A percentile compares a stretch with the other conserved stretches of the same genome.
Evolutionary conservation across 2,329 filamentous ascomycete genomes (phyloP).

Genomic region (Trematosphaeria pertusa): DNA sequence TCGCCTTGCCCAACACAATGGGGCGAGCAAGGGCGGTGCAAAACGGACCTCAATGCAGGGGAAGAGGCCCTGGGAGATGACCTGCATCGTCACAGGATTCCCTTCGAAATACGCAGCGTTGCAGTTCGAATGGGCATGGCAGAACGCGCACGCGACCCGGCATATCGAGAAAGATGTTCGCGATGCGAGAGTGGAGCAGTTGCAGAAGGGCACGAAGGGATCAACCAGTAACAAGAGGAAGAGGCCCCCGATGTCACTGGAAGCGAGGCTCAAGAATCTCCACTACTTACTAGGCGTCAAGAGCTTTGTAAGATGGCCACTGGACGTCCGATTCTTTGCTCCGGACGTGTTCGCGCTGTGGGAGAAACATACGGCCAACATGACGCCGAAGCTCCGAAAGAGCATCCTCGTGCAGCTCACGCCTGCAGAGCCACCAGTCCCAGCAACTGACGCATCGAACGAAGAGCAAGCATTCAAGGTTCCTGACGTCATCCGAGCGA

Average conservation of each 20-base stretch:
- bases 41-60: conserved; percentile 71
- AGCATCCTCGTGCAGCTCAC: conserved; percentile 39
- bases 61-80: conserved; percentile 81
- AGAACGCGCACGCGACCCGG: conserved; percentile 79
- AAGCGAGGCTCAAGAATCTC: conserved; percentile 77
- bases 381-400: conserved; percentile 30
- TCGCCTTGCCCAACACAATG: conserved; percentile 91
- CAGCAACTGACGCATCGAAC: conserved; percentile 19
- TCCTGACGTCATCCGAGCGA: conserved; percentile 43
- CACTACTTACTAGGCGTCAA: conserved; percentile 79
- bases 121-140: conserved; percentile 98
- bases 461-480: conserved; percentile 18
- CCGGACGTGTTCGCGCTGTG: conserved; percentile 73
- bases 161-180: conserved; percentile 67
- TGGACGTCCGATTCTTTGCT: conserved; percentile 80
- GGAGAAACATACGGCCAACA: conserved; percentile 58
- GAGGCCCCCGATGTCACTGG: conserved; percentile 65
- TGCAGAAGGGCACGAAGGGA: conserved; percentile 37
- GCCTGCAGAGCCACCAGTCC: conserved; percentile 33
- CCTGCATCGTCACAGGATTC: conserved; percentile 85
- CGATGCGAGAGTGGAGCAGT: conserved; percentile 42
- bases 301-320: conserved; percentile 84
- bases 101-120: conserved; percentile 85
- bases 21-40: conserved; percentile 80
- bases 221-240: conserved; percentile 50